Conservation (phyloP, 2,329 filamentous ascomycete genomes). For the Cladosporium cucumerinum region DNA sequence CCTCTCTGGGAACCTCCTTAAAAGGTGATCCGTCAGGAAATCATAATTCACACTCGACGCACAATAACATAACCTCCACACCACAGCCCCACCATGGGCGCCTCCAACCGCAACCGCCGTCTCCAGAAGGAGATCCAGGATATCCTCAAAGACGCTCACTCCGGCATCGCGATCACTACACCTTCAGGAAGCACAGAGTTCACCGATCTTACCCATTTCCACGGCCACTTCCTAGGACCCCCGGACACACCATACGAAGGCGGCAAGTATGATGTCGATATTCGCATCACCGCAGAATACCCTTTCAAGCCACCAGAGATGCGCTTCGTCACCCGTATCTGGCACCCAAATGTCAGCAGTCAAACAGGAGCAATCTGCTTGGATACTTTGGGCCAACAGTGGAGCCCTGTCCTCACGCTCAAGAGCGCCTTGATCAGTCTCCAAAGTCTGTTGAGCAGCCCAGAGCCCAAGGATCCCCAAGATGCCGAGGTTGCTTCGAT, state of each 20-base stretch:
- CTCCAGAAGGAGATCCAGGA: conserved; percentile 75
- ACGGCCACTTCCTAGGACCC: conserved; percentile 78
- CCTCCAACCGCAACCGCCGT: conserved; percentile 56
- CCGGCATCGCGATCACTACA: conserved; percentile 64
- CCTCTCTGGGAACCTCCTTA: neutral
- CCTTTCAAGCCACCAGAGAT: conserved; percentile 91
- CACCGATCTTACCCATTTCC: conserved; percentile 74
- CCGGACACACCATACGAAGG: conserved; percentile 92
- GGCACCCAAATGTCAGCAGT: conserved; percentile 89
- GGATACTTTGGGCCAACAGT: conserved; percentile 82
- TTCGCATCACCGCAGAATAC: conserved; percentile 82
- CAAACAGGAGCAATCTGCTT: conserved; percentile 89
- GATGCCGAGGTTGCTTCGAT: conserved; percentile 93
- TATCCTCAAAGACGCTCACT: conserved; percentile 69
- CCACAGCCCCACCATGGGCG: conserved; percentile 40
- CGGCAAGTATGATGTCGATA: conserved; percentile 77
- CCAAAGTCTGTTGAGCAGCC: conserved; percentile 86
- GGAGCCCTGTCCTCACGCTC: conserved; percentile 95
- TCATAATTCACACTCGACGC: neutral
- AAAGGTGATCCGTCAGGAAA: neutral
- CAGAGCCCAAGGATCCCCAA: conserved; percentile 94
- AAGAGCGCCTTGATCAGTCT: conserved; percentile 92
- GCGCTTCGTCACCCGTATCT: conserved; percentile 89
- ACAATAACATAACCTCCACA: neutral
- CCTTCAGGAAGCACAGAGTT: conserved; percentile 49